phyloP scores from a whole-genome alignment of 345 rosid genomes.

The Brassica cretica region DNA sequence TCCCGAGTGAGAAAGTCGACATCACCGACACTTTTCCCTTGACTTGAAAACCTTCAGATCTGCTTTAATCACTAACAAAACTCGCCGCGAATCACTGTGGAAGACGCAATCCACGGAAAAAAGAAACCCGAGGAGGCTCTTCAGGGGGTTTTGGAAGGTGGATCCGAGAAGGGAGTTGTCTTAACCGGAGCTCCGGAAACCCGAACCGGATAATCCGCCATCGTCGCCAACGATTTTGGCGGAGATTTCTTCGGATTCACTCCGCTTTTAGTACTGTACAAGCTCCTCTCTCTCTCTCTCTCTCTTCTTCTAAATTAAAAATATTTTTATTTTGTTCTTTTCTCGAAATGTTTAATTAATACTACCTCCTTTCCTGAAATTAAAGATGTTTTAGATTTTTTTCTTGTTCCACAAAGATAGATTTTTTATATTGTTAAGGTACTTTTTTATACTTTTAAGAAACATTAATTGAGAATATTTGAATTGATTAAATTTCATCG shows the following conservation, averaged over 20 bases:
- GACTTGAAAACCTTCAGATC: constrained; percentile 31
- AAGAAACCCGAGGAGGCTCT: constrained; percentile 5
- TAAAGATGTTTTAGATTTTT: too few species aligned
- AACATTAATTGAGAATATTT: too few species aligned
- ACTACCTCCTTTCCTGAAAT: too few species aligned
- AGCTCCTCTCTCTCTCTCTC: constrained; percentile 13
- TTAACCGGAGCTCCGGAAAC: constrained; percentile 43
- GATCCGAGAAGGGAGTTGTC: constrained; percentile 43
- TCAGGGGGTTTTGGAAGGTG: constrained; percentile 40
- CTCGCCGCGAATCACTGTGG: constrained; percentile 27
- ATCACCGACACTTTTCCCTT: constrained; percentile 38
- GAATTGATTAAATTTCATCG: too few species aligned
- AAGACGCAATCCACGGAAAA: constrained; percentile 24
- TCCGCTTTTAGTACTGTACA: constrained; percentile 42
- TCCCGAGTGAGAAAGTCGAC: constrained; percentile 32
- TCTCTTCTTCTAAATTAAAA: neutral
- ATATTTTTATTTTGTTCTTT: neutral
- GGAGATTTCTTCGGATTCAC: constrained; percentile 55
- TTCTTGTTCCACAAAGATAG: too few species aligned
- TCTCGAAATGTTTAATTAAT: constrained; percentile 17
- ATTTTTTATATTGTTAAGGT: too few species aligned
- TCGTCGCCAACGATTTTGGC: constrained; percentile 46
- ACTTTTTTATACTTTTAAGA: too few species aligned
- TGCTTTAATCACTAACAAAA: constrained; percentile 12
- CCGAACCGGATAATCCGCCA: constrained; percentile 48